Evolutionary conservation across 768 basidiomycete species (phyloP), one percentile per base, ranked within the genome.

Genomic region (Podaxis sp.): DNA sequence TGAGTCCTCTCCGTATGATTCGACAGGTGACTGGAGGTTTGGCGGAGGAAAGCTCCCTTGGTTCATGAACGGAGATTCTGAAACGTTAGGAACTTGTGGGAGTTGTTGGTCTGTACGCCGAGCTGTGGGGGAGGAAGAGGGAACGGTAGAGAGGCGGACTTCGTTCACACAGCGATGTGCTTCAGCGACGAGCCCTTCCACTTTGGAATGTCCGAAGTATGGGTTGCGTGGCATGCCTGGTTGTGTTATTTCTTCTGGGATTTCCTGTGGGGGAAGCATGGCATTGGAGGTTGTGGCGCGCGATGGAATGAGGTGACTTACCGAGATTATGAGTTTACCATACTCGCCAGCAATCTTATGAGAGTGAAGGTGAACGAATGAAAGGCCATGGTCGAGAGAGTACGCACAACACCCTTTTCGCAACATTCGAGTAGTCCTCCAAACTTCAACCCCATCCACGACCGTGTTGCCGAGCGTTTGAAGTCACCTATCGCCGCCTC

Each of bases 381-480:
- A 12, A 26, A 28, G 39, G 4, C 22, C 2, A 30, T 22, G 52
- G 38, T 11, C 30, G 19, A 59, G 58, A 5, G 17, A 46, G 49
- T 3, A 75, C 83, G 42, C 48, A 87, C 82, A 44, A 70, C 76
- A 60, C 92, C 90, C 75, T 93, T 96, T 76, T 95, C 91, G 58
- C 88, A 90, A 61, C 85, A 87, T 73, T 97, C 95, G 51, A 88
- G 73, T 49, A 96, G 74, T 5, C 92, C 95, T 24, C 93, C 93
- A 70, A 96, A 95, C 77, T 96, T 96, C 68, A 92, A 75, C 0
- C 85, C 84, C 84, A 96, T 85, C 77, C 87, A 91, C 48, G 82
- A 78, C 65, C 84, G 85, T 2, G 89, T 80, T 13, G 82, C 83
- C 5, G 79, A 75, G 40, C 95, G 85, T 76, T 96, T 98, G 72